Conservation (phyloP, 768 basidiomycete genomes). For the Erythrobasidium yunnanense region DNA sequence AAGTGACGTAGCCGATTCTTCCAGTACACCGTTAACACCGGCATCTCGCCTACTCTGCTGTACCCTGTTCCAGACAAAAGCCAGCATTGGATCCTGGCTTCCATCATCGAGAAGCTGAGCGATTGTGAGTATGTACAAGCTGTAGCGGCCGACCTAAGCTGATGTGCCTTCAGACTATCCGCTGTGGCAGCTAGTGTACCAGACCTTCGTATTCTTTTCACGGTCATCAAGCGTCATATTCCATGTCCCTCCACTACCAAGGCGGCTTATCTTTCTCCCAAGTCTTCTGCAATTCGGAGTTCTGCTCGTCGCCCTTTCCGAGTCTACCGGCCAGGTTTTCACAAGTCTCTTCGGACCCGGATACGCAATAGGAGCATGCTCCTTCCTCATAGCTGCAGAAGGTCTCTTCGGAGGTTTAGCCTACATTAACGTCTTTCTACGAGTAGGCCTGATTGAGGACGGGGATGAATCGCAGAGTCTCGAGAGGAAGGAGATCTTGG, state of each 20-base stretch:
- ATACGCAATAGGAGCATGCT: constrained; percentile 47
- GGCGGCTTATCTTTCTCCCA: constrained; percentile 58
- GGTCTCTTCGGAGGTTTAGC: constrained; percentile 90
- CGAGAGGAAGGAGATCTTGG: constrained; percentile 50
- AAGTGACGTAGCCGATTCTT: neutral
- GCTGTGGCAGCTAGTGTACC: constrained; percentile 57
- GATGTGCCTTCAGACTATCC: neutral
- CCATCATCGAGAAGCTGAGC: constrained; percentile 67
- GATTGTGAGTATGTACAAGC: constrained; percentile 48
- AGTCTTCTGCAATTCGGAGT: constrained; percentile 62
- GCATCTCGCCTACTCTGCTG: constrained; percentile 76
- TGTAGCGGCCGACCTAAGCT: constrained; percentile 22
- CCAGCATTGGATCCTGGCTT: constrained; percentile 55
- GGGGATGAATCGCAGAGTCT: constrained; percentile 49
- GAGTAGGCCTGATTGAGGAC: constrained; percentile 38
- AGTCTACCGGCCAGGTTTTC: constrained; percentile 62
- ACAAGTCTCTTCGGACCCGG: constrained; percentile 31
- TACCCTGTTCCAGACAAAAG: constrained; percentile 67
- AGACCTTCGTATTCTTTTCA: constrained; percentile 80
- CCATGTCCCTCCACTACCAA: constrained; percentile 67
- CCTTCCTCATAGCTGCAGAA: constrained; percentile 69
- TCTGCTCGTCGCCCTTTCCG: constrained; percentile 53
- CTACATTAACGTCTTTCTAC: constrained; percentile 77
- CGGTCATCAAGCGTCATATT: constrained; percentile 73
- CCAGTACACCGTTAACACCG: constrained; percentile 85